Evolutionary conservation across 164 flowering plant species (phyloP).

Genomic region (Euptelea pleiosperma): DNA sequence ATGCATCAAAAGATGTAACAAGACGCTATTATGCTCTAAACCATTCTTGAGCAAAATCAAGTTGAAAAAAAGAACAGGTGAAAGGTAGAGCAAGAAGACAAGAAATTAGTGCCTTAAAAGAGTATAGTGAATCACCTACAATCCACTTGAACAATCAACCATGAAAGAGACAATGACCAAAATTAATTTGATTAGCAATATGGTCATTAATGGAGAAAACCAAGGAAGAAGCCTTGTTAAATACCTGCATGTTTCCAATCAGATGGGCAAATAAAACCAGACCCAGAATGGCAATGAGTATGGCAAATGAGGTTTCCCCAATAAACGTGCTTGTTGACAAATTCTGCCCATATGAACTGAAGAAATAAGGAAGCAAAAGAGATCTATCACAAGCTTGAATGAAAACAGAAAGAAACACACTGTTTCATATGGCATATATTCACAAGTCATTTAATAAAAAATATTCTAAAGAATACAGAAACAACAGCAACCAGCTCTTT

Average conservation of each 20-base stretch:
- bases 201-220: background rate
- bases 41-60: no score
- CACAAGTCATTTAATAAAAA: no score
- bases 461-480: no score
- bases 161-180: no score
- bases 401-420: no score
- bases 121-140: background rate
- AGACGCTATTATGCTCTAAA: no score
- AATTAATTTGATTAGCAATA: background rate
- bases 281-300: constrained; percentile 81
- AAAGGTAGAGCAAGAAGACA: no score
- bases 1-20: no score
- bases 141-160: no score
- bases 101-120: background rate
- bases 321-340: constrained; percentile 74
- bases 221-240: constrained; percentile 10
- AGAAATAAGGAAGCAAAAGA: constrained; percentile 6
- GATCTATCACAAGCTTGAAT: constrained; percentile 3
- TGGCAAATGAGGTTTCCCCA: constrained; percentile 82
- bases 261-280: constrained; percentile 88
- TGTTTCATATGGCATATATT: background rate
- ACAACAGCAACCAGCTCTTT: no score
- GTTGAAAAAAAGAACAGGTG: no score
- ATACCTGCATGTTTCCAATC: constrained; percentile 99
- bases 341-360: constrained; percentile 91